Base-by-base conservation (phyloP, 2,329 filamentous ascomycete genomes). In the Amauroascus verrucosus region DNA sequence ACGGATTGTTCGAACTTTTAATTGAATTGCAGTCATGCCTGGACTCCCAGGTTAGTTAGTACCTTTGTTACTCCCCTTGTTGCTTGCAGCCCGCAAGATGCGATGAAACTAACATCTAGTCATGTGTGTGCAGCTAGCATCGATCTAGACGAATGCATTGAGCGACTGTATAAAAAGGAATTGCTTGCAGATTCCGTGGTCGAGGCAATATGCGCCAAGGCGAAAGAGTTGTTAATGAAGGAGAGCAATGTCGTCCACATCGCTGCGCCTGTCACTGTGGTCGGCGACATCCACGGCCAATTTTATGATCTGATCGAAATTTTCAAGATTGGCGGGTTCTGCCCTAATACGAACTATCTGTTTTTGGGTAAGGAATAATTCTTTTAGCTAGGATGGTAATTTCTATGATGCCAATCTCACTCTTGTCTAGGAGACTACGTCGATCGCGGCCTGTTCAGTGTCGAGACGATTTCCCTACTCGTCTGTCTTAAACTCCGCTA, bases 161-260 rank as follows among this genome's bases (percentile, higher is more conserved):
- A 88, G 68, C 86, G 91, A 61, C 81, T 98, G 51, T 97, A 97
- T 75, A 91, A 93, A 68, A 96, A 95, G 70, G 93, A 97, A 71
- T 81, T 98, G 56, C 82, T 98, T 55, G 90, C 93, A 64, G 93
- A 98, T 73, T 95, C 91, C 40, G 90, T 98, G 61, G 91, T 98
- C 71, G 93, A 98, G 75, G 93, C 93, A 65, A 91, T 98, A 82
- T 98, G 93, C 75, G 90, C 93, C 70, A 98, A 98, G 72, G 93
- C 94, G 20, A 98, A 98, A 69, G 93, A 98, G 76, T 78, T 98
- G 62, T 80, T 98, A 62, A 98, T 98, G 93, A 91, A 94, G 68
- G 93, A 98, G 81, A 97, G 91, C 80, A 98, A 98, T 73, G 93
- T 98, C 58, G 93, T 98, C 56, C 93, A 98, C 70, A 94, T 98